Evolutionary conservation across 495 filamentous ascomycete species (phyloP).

Genomic region (Aspergillus asperescens): DNA sequence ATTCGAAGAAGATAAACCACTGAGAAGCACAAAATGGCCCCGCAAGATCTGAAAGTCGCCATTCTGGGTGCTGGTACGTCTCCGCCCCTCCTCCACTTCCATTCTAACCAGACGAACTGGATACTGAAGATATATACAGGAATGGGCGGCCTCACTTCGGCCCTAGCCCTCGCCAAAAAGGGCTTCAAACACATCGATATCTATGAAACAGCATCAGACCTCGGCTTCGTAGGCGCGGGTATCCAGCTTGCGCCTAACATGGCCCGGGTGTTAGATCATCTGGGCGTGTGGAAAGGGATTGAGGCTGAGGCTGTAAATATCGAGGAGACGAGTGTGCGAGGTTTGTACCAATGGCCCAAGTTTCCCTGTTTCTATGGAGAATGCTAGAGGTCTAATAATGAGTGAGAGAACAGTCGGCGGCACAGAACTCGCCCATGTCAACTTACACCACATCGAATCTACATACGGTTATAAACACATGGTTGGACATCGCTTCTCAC

Average conservation of each 20-base stretch:
- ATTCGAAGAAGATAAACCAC: not conserved
- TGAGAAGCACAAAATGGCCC: slow-evolving; percentile 26
- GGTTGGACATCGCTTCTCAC: slow-evolving; percentile 68
- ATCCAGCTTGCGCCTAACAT: slow-evolving; percentile 82
- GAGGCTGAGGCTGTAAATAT: slow-evolving; percentile 56
- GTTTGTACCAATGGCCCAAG: slow-evolving; percentile 29
- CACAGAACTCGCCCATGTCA: slow-evolving; percentile 62
- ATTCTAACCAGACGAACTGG: not conserved
- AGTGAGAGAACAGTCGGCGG: slow-evolving; percentile 54
- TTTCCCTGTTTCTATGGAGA: not conserved
- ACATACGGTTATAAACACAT: slow-evolving; percentile 72
- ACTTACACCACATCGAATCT: slow-evolving; percentile 58
- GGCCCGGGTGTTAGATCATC: slow-evolving; percentile 62
- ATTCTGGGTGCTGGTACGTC: slow-evolving; percentile 37
- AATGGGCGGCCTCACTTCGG: slow-evolving; percentile 71
- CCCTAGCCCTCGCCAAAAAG: slow-evolving; percentile 66
- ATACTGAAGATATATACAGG: slow-evolving; percentile 35
- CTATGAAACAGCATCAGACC: slow-evolving; percentile 65
- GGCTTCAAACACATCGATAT: slow-evolving; percentile 69
- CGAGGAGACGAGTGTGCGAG: slow-evolving; percentile 47
- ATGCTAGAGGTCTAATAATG: not conserved
- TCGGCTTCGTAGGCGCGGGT: slow-evolving; percentile 78
- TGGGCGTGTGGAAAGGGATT: slow-evolving; percentile 66
- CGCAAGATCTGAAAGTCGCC: slow-evolving; percentile 41
- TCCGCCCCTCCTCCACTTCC: not conserved